Conservation (phyloP, 2,329 filamentous ascomycete species). For the Epicoccum nigrum region DNA sequence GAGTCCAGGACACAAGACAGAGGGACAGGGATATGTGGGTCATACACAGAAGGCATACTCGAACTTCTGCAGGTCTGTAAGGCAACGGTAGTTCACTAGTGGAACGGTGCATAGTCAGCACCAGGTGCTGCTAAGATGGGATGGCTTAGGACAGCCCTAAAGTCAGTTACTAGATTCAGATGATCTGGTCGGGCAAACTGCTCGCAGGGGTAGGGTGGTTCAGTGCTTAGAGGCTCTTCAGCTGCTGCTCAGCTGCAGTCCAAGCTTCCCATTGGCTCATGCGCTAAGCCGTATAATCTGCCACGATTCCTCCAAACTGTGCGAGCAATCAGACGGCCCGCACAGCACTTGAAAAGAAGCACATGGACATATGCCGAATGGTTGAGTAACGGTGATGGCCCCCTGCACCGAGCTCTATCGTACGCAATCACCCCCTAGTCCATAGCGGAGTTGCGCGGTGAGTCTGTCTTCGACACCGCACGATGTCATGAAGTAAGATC, state of each 20-base stretch:
- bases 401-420: constrained; percentile 7
- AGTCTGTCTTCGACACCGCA: constrained; percentile 23
- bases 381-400: constrained; percentile 1
- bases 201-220: constrained; percentile 37
- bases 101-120: constrained; percentile 46
- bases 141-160: constrained; percentile 45
- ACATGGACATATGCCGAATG: constrained; percentile 20
- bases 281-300: constrained; percentile 25
- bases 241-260: constrained; percentile 43
- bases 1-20: constrained; percentile 8
- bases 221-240: constrained; percentile 41
- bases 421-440: constrained; percentile 16
- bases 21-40: constrained; percentile 30
- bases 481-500: constrained; percentile 30
- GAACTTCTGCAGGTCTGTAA: constrained; percentile 42
- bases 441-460: constrained; percentile 24
- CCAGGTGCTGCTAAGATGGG: constrained; percentile 38
- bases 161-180: constrained; percentile 35
- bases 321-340: constrained; percentile 17
- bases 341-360: constrained; percentile 16
- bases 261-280: constrained; percentile 31
- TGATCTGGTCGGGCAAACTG: constrained; percentile 35
- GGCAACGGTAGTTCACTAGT: constrained; percentile 44
- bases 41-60: constrained; percentile 35
- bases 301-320: constrained; percentile 19